phyloP scores from a whole-genome alignment of 768 basidiomycete genomes.

The Rubroboletus pulcherrimus region DNA sequence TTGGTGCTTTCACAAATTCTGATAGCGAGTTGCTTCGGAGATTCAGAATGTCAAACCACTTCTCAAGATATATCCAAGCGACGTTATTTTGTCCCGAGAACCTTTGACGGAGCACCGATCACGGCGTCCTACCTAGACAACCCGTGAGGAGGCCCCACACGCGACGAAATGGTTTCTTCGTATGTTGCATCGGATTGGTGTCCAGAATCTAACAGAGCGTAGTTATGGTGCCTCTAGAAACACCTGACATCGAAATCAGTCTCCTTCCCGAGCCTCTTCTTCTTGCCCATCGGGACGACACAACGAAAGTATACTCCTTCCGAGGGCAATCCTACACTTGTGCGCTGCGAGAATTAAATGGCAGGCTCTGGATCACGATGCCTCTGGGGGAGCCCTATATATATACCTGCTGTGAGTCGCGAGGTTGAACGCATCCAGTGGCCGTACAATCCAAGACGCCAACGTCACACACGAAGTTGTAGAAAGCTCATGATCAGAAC shows the following conservation, averaged over 20 bases:
- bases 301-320: background rate
- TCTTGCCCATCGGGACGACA: background rate
- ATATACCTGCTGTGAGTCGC: no score
- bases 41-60: background rate
- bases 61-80: background rate
- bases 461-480: background rate
- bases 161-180: background rate
- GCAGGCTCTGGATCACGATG: background rate
- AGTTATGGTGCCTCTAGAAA: background rate
- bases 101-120: background rate
- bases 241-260: no score
- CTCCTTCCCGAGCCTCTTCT: background rate
- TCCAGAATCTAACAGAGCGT: background rate
- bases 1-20: background rate
- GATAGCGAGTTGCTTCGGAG: background rate
- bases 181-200: background rate
- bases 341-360: background rate
- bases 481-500: background rate
- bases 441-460: background rate
- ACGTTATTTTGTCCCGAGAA: background rate
- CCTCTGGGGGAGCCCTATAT: no score
- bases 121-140: background rate
- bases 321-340: background rate
- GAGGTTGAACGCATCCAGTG: background rate
- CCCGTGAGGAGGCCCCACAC: background rate